Base-by-base conservation (phyloP, 75 land plant species). In the Picea glauca region DNA sequence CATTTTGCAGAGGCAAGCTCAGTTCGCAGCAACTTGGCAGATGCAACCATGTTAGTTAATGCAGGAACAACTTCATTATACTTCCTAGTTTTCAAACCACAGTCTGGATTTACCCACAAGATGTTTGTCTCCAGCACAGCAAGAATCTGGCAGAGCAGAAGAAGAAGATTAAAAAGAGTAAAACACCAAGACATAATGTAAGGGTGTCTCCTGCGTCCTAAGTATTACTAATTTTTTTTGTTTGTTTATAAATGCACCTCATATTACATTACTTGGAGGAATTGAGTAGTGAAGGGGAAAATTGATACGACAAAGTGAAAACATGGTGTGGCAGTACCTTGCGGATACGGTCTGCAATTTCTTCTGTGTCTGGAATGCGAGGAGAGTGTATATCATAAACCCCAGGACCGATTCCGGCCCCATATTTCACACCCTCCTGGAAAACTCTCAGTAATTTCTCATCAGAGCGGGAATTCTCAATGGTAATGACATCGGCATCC, bases 401-500 rank as follows among this genome's bases (percentile, higher is more conserved):
- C 62, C 89, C 89, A 54, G 89, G 89, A 38, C 89, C 89, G 62
- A 87, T 87, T 5, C 87, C 87, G 8, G 89, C 89, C 33, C 87
- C 87, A 62, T 87, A 87, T 74, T 79, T 84, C 58, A 86, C 88
- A 60, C 88, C 90, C 72, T 88, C 90, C 46, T 89, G 85, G 86
- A 88, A 88, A 18, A 88, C 90, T 3, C 87, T 80, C 14, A 88
- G 81, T 30, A 88, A 72, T 70, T 88, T 88, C 83, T 88, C 90
- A 65, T 88, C 90, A 13, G 90, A 88, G 11, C 90, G 85, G 11
- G 90, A 88, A 63, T 88, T 88, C 80, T 88, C 90, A 62, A 88
- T 88, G 50, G 90, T 88, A 77, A 88, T 88, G n/a, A 88, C 88
- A 80, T 86, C 88, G 18, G 87, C 90, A 64, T 88, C 88, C 88